Evolutionary conservation across 805 yeast genomes (phyloP).

Genomic region (Starmerella floricola): DNA sequence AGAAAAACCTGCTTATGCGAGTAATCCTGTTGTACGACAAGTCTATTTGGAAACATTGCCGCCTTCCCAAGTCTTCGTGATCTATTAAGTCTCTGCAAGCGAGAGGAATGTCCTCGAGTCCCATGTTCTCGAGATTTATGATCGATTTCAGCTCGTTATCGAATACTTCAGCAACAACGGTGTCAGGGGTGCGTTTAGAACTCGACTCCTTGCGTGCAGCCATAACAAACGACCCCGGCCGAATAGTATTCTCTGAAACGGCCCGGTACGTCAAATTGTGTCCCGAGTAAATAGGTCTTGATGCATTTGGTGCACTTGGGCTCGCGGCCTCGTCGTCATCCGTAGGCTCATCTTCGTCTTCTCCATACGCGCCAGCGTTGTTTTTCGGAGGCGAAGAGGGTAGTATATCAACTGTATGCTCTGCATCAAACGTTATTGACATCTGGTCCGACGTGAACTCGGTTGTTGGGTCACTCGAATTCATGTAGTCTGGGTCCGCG

Average conservation of each 20-base stretch:
- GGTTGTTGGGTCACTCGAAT: slow-evolving; percentile 11
- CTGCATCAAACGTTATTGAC: background rate
- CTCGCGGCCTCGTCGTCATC: slow-evolving; percentile 4
- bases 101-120: slow-evolving; percentile 26
- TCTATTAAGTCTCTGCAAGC: slow-evolving; percentile 29
- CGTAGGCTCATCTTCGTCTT: slow-evolving; percentile 6
- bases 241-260: slow-evolving; percentile 1
- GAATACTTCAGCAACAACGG: slow-evolving; percentile 6
- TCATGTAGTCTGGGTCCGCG: slow-evolving; percentile 12
- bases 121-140: slow-evolving; percentile 20
- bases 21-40: slow-evolving; percentile 26
- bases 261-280: background rate
- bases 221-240: slow-evolving; percentile 3
- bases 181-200: slow-evolving; percentile 3
- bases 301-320: too few species aligned
- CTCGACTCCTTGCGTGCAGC: slow-evolving; percentile 9
- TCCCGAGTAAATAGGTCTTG: too few species aligned
- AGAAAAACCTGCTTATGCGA: slow-evolving; percentile 25
- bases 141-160: slow-evolving; percentile 4
- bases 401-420: background rate
- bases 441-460: slow-evolving; percentile 1
- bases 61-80: slow-evolving; percentile 19
- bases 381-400: slow-evolving; percentile 19
- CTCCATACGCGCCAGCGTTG: slow-evolving; percentile 3
- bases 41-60: slow-evolving; percentile 25